phyloP scores from a whole-genome alignment of 1,139 yeast species.

The Hemisphaericaspora xylofermentans region DNA sequence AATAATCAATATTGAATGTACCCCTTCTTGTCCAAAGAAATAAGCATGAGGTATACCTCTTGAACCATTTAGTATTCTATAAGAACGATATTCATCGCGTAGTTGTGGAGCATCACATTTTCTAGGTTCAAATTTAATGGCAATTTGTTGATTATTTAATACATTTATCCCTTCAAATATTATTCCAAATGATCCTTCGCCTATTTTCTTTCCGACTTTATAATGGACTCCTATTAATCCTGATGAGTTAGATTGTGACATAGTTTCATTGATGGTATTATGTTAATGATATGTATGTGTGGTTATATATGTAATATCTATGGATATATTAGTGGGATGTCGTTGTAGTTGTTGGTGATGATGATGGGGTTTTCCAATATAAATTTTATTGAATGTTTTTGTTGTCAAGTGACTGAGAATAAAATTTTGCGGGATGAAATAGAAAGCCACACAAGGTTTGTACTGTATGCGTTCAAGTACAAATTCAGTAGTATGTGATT shows the following conservation, averaged over 20 bases:
- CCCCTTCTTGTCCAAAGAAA: conserved; percentile 79
- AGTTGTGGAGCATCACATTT: conserved; percentile 80
- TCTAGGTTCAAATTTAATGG: conserved; percentile 78
- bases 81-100: conserved; percentile 74
- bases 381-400: too few relatives aligned
- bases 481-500: too few relatives aligned
- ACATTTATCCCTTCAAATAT: conserved; percentile 93
- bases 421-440: too few relatives aligned
- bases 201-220: conserved; percentile 94
- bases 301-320: background rate
- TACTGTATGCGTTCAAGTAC: too few relatives aligned
- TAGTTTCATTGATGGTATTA: conserved; percentile 4
- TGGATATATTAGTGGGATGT: too few relatives aligned
- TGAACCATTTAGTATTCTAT: conserved; percentile 60
- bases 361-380: too few relatives aligned
- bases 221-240: conserved; percentile 70
- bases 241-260: conserved; percentile 13
- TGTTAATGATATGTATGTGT: background rate
- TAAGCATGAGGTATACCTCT: conserved; percentile 73
- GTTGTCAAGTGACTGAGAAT: too few relatives aligned
- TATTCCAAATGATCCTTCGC: conserved; percentile 97
- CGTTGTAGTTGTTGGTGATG: too few relatives aligned
- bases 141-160: conserved; percentile 71
- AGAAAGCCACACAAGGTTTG: too few relatives aligned
- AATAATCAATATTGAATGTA: conserved; percentile 70